Evolutionary conservation across 1,284 basidiomycete species (phyloP).

Genomic region (Cryptococcus sp.): DNA sequence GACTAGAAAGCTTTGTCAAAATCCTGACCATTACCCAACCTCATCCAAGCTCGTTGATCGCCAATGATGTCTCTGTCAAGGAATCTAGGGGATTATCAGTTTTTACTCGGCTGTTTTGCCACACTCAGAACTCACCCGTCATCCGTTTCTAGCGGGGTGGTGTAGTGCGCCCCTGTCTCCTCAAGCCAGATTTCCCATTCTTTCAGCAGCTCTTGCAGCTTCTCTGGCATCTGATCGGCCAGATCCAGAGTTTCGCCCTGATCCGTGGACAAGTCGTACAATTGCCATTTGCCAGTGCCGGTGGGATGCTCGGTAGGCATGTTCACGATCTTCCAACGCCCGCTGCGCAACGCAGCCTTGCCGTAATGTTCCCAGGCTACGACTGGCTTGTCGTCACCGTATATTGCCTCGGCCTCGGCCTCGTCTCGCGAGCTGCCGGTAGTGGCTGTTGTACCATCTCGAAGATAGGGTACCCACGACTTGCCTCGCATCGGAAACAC

Average conservation of each 20-base stretch:
- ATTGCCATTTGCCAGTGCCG: slow-evolving; percentile 34
- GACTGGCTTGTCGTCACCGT: slow-evolving; percentile 22
- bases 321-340: slow-evolving; percentile 32
- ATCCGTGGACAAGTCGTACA: slow-evolving; percentile 37
- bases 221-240: slow-evolving; percentile 22
- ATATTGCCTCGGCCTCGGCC: slow-evolving; percentile 7
- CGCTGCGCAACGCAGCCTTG: slow-evolving; percentile 33
- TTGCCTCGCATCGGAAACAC: slow-evolving; percentile 22
- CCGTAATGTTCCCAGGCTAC: slow-evolving; percentile 34
- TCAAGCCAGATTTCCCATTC: slow-evolving; percentile 30
- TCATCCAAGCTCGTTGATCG: slow-evolving; percentile 10
- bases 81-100: neutral
- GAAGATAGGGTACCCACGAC: slow-evolving; percentile 23
- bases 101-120: neutral
- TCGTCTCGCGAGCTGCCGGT: neutral
- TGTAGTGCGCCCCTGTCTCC: slow-evolving; percentile 26
- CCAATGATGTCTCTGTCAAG: slow-evolving; percentile 5
- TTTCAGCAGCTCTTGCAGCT: slow-evolving; percentile 30
- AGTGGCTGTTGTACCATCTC: neutral
- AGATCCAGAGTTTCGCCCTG: slow-evolving; percentile 39
- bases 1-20: slow-evolving; percentile 4
- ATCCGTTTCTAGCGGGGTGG: neutral
- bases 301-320: slow-evolving; percentile 21
- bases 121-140: neutral
- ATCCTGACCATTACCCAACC: slow-evolving; percentile 6